phyloP scores from a whole-genome alignment of 345 rosid species.

The Dovyalis caffra region DNA sequence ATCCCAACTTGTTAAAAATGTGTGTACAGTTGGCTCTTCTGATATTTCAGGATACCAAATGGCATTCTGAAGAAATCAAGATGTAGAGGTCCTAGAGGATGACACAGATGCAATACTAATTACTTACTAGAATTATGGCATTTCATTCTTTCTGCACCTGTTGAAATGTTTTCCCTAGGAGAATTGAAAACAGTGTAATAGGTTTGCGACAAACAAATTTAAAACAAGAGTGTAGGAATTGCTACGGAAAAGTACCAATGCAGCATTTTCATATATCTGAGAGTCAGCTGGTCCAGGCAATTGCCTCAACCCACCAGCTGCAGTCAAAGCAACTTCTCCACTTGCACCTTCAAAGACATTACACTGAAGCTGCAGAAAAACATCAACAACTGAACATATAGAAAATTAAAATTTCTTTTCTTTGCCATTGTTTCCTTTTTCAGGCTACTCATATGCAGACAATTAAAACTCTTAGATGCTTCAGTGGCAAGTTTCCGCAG shows the following conservation, averaged over 20 bases:
- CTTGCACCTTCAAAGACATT: conserved; percentile 83
- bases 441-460: too few relatives aligned
- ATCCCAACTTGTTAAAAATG: background rate
- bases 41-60: background rate
- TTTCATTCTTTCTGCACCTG: too few relatives aligned
- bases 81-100: too few relatives aligned
- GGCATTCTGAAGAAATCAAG: background rate
- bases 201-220: background rate
- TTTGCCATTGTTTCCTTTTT: too few relatives aligned
- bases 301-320: conserved; percentile 87
- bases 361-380: conserved; percentile 70
- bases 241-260: conserved; percentile 51
- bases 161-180: too few relatives aligned
- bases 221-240: background rate
- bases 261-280: conserved; percentile 75
- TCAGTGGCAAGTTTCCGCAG: too few relatives aligned
- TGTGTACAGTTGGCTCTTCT: background rate
- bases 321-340: conserved; percentile 85
- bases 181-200: background rate
- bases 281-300: conserved; percentile 59
- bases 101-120: too few relatives aligned
- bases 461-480: too few relatives aligned
- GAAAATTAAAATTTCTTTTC: background rate
- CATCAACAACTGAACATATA: conserved; percentile 18
- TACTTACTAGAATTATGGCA: background rate